phyloP scores from a whole-genome alignment of 495 filamentous ascomycete genomes.

The Hypoxylon fuscum region DNA sequence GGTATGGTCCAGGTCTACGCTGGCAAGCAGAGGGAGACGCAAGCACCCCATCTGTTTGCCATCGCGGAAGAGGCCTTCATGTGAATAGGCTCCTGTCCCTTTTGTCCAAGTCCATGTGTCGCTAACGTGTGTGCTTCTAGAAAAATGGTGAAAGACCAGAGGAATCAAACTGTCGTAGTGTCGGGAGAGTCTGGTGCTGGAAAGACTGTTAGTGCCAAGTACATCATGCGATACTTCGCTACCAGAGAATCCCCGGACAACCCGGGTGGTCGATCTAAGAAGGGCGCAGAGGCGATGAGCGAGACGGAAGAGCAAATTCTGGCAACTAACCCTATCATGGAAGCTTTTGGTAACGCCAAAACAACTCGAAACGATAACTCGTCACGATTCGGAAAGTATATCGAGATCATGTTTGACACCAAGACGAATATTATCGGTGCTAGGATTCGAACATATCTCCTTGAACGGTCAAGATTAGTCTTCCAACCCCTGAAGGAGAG shows the following conservation, averaged over 20 bases:
- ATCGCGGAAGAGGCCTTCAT: conserved; percentile 99
- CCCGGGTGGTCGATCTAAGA: conserved; percentile 79
- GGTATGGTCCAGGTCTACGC: conserved; percentile 99
- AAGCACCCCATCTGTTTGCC: conserved; percentile 97
- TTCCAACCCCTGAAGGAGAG: conserved; percentile 97
- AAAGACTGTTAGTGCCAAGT: conserved; percentile 99
- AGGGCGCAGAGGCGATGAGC: conserved; percentile 87
- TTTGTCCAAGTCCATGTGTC: neutral
- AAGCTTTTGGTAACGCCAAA: conserved; percentile 99
- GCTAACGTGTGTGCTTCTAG: conserved; percentile 54
- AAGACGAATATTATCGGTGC: conserved; percentile 97
- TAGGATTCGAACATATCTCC: conserved; percentile 92
- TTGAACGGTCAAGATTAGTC: conserved; percentile 96
- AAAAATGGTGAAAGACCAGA: conserved; percentile 95
- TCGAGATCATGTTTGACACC: conserved; percentile 99
- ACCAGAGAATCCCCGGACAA: conserved; percentile 94
- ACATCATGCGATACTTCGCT: conserved; percentile 99
- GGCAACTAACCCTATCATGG: conserved; percentile 99
- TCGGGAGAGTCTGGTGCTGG: conserved; percentile 98
- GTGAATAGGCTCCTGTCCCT: conserved; percentile 60
- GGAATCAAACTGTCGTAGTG: conserved; percentile 98
- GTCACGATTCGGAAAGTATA: conserved; percentile 98
- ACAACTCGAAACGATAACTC: conserved; percentile 99
- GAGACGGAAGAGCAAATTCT: conserved; percentile 98
- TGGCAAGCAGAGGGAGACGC: conserved; percentile 93